phyloP scores from a whole-genome alignment of 129 eudicot genomes.

The Ambrosia trifida region DNA sequence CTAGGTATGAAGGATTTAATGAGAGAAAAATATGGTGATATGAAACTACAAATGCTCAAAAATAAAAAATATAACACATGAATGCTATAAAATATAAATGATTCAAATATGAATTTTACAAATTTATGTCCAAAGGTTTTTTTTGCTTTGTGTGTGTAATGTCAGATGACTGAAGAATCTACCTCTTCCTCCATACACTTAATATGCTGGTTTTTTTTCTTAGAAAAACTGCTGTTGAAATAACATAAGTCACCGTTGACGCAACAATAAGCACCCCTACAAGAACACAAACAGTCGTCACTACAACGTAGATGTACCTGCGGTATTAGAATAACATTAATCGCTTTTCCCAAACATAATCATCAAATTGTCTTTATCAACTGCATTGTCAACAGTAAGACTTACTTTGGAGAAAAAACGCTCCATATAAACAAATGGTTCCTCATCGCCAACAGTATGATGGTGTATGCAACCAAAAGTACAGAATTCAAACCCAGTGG shows the following conservation, averaged over 20 bases:
- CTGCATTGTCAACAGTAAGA: constrained; percentile 11
- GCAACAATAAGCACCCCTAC: constrained; percentile 63
- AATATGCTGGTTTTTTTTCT: constrained; percentile 22
- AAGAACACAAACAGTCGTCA: constrained; percentile 68
- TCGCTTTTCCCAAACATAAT: neutral
- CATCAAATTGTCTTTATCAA: neutral
- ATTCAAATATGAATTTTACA: constrained; percentile 20
- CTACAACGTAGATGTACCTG: constrained; percentile 88
- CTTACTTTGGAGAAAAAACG: constrained; percentile 99
- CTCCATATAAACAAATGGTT: constrained; percentile 91
- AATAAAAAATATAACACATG: neutral
- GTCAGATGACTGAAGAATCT: neutral
- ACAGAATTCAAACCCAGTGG: constrained; percentile 78
- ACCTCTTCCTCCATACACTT: neutral
- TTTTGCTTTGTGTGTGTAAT: neutral
- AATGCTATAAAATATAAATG: neutral
- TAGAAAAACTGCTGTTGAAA: constrained; percentile 26
- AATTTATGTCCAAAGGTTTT: neutral
- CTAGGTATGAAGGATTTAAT: too few relatives aligned
- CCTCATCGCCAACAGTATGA: constrained; percentile 79
- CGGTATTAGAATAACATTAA: neutral
- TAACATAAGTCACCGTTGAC: constrained; percentile 52
- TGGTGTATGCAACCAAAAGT: constrained; percentile 75
- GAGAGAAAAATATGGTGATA: too few relatives aligned
- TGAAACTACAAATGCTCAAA: too few relatives aligned